Evolutionary conservation across 495 filamentous ascomycete genomes (phyloP).

Genomic region (Glarea lozoyensis): DNA sequence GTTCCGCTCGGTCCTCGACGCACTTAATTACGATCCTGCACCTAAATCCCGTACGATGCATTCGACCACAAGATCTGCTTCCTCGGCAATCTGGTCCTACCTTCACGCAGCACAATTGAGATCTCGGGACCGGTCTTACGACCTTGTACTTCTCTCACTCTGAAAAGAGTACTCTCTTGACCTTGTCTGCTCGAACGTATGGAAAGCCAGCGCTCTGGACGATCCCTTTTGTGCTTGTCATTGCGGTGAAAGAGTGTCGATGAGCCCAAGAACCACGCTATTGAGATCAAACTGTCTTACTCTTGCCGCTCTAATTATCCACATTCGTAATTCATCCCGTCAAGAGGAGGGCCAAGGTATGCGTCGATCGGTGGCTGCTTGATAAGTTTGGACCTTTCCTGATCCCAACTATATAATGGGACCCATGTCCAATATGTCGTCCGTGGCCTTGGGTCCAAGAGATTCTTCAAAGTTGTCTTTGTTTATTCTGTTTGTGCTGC

Average conservation of each 20-base stretch:
- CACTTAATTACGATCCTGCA: too few relatives aligned
- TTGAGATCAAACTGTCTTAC: background rate
- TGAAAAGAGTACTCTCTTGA: too few relatives aligned
- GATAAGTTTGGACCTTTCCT: constrained; percentile 1
- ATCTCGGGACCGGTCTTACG: constrained; percentile 21
- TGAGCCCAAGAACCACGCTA: background rate
- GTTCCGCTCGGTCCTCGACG: too few relatives aligned
- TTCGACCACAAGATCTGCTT: too few relatives aligned
- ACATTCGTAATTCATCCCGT: background rate
- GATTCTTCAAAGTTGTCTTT: background rate
- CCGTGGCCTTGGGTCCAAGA: constrained; percentile 1
- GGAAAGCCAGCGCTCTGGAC: too few relatives aligned
- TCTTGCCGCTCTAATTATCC: background rate
- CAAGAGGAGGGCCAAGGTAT: constrained; percentile 2
- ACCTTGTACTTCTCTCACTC: too few relatives aligned
- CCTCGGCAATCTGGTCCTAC: constrained; percentile 19
- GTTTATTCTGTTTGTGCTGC: too few relatives aligned
- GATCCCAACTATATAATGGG: constrained; percentile 12
- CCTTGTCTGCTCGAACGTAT: too few relatives aligned
- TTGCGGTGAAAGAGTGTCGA: too few relatives aligned
- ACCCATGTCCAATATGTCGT: constrained; percentile 12
- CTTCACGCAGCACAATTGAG: constrained; percentile 6
- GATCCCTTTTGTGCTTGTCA: too few relatives aligned
- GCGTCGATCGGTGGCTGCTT: constrained; percentile 2
- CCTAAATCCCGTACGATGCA: too few relatives aligned